Percentiles rank a stretch among this genome's conserved stretches.
phyloP scores from a whole-genome alignment of 73 alveolate genomes.

The Paramecium biaurelia region DNA sequence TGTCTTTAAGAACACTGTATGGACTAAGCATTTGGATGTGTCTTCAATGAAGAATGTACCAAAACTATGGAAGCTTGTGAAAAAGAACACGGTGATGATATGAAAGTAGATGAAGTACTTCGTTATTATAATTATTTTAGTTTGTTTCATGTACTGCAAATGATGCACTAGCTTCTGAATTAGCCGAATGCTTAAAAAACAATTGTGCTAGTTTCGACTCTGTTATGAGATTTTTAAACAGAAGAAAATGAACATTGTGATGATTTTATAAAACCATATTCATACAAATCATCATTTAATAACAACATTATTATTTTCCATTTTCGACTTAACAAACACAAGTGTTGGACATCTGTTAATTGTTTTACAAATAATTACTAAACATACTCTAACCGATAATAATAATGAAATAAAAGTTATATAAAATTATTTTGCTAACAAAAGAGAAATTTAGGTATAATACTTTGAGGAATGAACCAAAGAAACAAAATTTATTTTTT shows the following conservation, averaged over 20 bases:
- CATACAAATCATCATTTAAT: not conserved
- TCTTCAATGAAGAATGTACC: not conserved
- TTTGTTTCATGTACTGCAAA: not conserved
- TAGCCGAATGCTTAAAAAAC: not conserved
- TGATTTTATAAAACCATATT: not conserved
- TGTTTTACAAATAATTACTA: too few species aligned
- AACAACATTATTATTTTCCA: not conserved
- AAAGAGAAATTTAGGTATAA: too few species aligned
- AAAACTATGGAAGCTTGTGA: not conserved
- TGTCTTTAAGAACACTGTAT: not conserved
- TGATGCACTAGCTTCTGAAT: not conserved
- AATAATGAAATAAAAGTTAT: too few species aligned
- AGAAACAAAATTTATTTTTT: too few species aligned
- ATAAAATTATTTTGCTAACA: too few species aligned
- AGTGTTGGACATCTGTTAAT: not conserved
- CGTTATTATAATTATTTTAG: not conserved
- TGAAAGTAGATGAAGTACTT: not conserved
- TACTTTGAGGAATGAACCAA: too few species aligned
- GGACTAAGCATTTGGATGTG: not conserved
- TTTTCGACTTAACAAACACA: not conserved
- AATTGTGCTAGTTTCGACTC: not conserved
- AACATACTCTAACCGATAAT: too few species aligned
- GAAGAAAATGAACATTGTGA: not conserved
- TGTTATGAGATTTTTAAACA: not conserved
- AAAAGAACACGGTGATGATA: not conserved